Evolutionary conservation across 345 rosid genomes (phyloP), one percentile per base, ranked within the genome.

Genomic region (Eucalyptus lansdowneana): DNA sequence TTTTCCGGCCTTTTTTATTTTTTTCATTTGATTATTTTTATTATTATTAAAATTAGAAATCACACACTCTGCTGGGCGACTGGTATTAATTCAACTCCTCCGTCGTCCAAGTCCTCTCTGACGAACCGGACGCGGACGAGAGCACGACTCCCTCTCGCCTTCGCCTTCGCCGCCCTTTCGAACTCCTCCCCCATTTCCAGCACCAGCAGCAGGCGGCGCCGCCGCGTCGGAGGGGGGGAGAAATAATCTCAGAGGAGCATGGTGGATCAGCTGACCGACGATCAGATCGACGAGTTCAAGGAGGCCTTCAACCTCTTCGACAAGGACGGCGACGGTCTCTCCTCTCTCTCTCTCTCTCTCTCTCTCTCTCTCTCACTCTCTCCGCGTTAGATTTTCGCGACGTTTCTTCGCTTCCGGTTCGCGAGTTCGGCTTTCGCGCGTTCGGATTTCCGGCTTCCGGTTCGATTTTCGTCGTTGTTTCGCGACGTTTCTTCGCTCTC

Each of bases 231-330:
- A 29, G 34, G 17, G 16, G 16, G 65, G 51, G 40, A 47, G 24
- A 53, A 56, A 50, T 2, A 53, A 53, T 53, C 24, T 53, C 25
- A 53, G 24, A 67, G 40, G 49, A 83, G 53, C 8, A 92, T 92
- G 93, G 93, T 90, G 47, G 93, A 92, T 80, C 92, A 92, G 72
- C 92, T 92, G 86, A 89, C 92, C 83, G 90, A 90, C 10, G 93
- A 92, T 49, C 93, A 92, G 93, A 92, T 92, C 92, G 87, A 90
- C 54, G 92, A 92, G 90, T 92, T 92, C 89, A 92, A 89, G 92
- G 93, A 92, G 90, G 93, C 93, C 49, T 92, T 92, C 89, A 91
- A 91, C 90, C 93, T 92, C 87, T 92, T 92, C 86, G 93, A 92
- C 90, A 92, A 92, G 91, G 93, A 92, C 50, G 92, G 92, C 69